Conservation (phyloP, 148 eudicot genomes). For the Rhododendron henanense region DNA sequence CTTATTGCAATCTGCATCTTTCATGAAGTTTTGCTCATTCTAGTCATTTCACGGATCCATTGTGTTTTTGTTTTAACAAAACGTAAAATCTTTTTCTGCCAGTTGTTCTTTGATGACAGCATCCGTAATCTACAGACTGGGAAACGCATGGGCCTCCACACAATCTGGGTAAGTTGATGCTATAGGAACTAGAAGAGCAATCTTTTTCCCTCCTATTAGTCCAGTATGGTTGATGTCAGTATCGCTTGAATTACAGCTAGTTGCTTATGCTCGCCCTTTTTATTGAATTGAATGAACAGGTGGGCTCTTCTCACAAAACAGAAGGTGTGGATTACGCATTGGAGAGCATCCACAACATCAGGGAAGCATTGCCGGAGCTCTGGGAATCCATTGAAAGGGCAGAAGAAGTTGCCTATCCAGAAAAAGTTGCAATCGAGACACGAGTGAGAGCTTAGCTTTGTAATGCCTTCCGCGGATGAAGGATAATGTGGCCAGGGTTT, state of each 20-base stretch:
- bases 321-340: constrained; percentile 70
- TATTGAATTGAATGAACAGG: constrained; percentile 28
- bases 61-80: background rate
- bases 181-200: background rate
- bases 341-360: constrained; percentile 87
- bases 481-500: background rate
- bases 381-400: constrained; percentile 48
- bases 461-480: background rate
- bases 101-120: constrained; percentile 91
- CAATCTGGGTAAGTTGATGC: constrained; percentile 60
- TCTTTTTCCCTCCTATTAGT: background rate
- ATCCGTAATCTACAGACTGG: constrained; percentile 71
- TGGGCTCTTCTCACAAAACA: constrained; percentile 59
- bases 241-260: background rate
- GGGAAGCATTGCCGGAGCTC: constrained; percentile 82
- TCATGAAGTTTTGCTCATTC: background rate
- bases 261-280: background rate
- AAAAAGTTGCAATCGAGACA: constrained; percentile 52
- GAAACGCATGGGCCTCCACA: constrained; percentile 54
- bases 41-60: background rate
- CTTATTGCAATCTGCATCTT: background rate
- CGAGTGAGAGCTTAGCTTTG: constrained; percentile 42
- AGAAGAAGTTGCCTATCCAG: constrained; percentile 38
- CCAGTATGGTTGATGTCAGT: background rate
- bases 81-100: constrained; percentile 12